Percentiles rank a stretch among this genome's conserved stretches.
Evolutionary conservation across 2,329 filamentous ascomycete species (phyloP).

Genomic region (Berkeleyomyces rouxiae): DNA sequence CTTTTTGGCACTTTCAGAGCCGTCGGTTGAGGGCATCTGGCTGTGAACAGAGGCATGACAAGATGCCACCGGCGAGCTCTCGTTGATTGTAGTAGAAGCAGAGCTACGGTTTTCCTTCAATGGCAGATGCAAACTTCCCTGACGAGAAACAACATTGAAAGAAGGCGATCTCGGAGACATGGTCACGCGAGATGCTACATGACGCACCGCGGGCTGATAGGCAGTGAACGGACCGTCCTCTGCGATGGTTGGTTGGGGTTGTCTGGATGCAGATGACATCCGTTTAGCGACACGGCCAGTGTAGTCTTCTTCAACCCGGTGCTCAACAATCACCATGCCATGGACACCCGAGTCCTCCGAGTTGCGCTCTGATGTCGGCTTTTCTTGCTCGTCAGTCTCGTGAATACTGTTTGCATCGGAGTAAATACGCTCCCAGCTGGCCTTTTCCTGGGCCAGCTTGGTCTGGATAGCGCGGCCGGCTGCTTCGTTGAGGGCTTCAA

Average conservation of each 20-base stretch:
- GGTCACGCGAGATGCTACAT: background rate
- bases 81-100: too few relatives aligned
- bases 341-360: conserved; percentile 8
- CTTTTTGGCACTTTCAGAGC: too few relatives aligned
- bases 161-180: background rate
- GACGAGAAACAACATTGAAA: too few relatives aligned
- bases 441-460: conserved; percentile 42
- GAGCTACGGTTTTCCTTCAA: too few relatives aligned
- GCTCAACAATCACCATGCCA: background rate
- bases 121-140: too few relatives aligned
- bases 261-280: too few relatives aligned
- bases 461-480: conserved; percentile 51
- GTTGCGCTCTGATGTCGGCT: background rate
- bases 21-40: too few relatives aligned
- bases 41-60: too few relatives aligned
- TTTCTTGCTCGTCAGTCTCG: background rate
- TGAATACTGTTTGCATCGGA: conserved; percentile 29
- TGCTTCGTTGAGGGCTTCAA: conserved; percentile 50
- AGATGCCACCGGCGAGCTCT: too few relatives aligned
- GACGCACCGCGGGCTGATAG: background rate
- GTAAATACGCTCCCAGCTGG: conserved; percentile 63
- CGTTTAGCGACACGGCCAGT: background rate
- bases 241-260: background rate
- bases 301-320: background rate
- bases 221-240: background rate